Evolutionary conservation across 108 stramenopile species (phyloP), one percentile per base, ranked within the genome.

Genomic region (Skeletonema potamos): DNA sequence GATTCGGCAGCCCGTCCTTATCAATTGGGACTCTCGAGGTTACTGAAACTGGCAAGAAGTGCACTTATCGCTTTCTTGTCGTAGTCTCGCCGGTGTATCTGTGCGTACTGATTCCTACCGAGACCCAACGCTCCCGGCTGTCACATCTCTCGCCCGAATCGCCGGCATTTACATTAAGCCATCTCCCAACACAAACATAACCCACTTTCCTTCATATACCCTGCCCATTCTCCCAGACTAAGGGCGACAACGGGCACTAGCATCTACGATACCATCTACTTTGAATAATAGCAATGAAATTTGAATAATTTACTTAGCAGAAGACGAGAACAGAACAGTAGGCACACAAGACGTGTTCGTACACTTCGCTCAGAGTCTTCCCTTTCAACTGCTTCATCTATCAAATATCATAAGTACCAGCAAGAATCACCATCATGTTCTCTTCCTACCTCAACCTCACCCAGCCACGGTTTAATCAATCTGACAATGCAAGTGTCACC

Each of bases 401-500:
- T 39, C 46, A 51, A n/a, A n/a, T n/a, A n/a, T n/a, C n/a, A n/a
- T n/a, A n/a, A n/a, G n/a, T 51, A 46, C 22, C 22, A 22, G 8
- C 8, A 51, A 20, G 22, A 20, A 41, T 41, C 22, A 22, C 1
- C 5, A 59, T 1, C 18, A 59, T 59, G 58, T 59, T 59, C 58
- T 30, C 58, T 30, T 59, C 58, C 28, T 59, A 59, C 58, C 58
- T 59, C 26, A 59, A 59, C 28, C 58, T 59, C 28, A n/a, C 58
- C 8, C 58, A 51, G 22, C 48, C 48, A 22, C 48, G 48, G 20
- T 24, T 4, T 6, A 46, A 22, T 22, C 36, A 62, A 37, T 33
- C 34, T 7, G 46, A 66, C 18, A 54, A 27, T 22, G 26, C 64
- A 4, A 74, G 64, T 37, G 64, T 74, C 57, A 33, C 72, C 29